Base-by-base conservation (phyloP, 1,284 basidiomycete genomes). In the Hymenochaete sp. region DNA sequence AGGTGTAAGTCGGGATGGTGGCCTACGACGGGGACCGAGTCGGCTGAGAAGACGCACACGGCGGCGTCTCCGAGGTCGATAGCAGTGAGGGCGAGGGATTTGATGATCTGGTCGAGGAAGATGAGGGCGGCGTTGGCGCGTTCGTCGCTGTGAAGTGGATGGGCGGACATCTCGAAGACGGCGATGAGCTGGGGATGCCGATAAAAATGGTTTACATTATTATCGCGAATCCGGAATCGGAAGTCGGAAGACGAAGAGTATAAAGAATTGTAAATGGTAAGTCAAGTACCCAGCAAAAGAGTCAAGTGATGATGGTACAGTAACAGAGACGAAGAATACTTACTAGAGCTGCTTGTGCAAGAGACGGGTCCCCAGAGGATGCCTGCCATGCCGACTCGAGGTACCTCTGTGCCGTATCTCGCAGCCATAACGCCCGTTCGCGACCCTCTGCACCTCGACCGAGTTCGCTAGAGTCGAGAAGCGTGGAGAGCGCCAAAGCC, bases 311-410 rank as follows among this genome's bases (percentile, higher is more conserved):
- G 32, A 24, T 24, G 18, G 24, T 16, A 38, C 18, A 19, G n/a
- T 35, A 35, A 27, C 27, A 29, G 38, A 49, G 13, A 14, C n/a
- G 26, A 8, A 65, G 24, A 11, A 24, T 24, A 45, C 76, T 55
- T 53, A 86, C 83, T 53, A 84, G 63, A n/a, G 82, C 82, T 10
- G 83, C 83, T 56, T 82, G 79, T 1, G 80, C 83, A 5, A 84
- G 67, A 13, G 69, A 68, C 19, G 73, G 65, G 54, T 86, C 82
- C 33, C 79, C 58, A 67, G 70, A 73, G 3, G 70, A 67, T 2
- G 63, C 59, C 37, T 60, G 66, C 59, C 72, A 71, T 1, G 80
- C 72, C 2, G 63, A 61, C 36, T 78, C 70, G 24, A 83, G 62
- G 27, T 70, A 67, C 0, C 59, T 53, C 53, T 78, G 72, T 0